phyloP scores from a whole-genome alignment of 495 filamentous ascomycete genomes.

The Cairneyella variabilis region DNA sequence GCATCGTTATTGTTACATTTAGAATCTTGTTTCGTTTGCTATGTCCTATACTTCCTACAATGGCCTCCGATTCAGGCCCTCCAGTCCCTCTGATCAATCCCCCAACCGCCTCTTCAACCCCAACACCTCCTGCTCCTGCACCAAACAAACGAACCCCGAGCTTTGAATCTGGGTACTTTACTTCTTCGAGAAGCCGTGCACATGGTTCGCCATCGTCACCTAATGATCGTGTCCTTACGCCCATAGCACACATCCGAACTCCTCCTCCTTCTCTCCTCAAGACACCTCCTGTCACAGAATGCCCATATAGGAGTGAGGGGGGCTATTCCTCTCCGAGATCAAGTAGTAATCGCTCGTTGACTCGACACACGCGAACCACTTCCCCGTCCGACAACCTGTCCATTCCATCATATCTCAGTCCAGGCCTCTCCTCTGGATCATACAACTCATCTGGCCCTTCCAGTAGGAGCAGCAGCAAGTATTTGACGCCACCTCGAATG shows the following conservation, averaged over 20 bases:
- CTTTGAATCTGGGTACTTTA: neutral
- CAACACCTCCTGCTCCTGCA: neutral
- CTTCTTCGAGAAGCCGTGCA: neutral
- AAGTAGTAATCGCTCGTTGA: neutral
- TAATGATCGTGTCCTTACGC: neutral
- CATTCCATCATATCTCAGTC: neutral
- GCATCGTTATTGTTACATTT: too few species aligned
- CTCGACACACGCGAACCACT: neutral
- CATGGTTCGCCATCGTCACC: neutral
- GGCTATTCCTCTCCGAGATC: neutral
- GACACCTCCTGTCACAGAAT: neutral
- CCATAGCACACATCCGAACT: neutral
- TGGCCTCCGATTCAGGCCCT: neutral
- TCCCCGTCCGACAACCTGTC: constrained; percentile 8
- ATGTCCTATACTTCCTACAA: neutral
- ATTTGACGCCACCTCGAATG: constrained; percentile 2
- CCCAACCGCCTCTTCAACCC: neutral
- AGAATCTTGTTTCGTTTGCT: neutral
- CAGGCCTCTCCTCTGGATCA: neutral
- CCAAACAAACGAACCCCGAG: neutral
- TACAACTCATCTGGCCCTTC: neutral
- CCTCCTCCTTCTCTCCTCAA: neutral
- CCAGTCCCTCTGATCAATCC: neutral
- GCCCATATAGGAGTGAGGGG: neutral
- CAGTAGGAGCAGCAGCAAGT: constrained; percentile 8